phyloP scores from a whole-genome alignment of 805 yeast genomes.

The Candida taoyuanica region DNA sequence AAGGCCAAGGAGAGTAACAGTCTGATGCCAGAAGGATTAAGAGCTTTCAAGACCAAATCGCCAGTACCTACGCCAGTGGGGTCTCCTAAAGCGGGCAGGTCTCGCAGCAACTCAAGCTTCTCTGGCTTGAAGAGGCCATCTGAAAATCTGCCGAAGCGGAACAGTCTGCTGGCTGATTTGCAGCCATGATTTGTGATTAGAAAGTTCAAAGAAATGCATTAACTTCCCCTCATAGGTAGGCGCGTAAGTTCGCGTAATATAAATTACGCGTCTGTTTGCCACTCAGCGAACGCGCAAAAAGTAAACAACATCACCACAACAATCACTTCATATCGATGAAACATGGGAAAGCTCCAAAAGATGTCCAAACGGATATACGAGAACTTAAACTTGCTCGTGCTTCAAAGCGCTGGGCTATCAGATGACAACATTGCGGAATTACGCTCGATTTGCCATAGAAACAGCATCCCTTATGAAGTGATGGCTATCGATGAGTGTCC shows the following conservation, averaged over 20 bases:
- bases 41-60: constrained; percentile 23
- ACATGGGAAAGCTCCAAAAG: too few relatives aligned
- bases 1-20: background rate
- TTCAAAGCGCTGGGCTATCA: constrained; percentile 17
- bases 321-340: too few relatives aligned
- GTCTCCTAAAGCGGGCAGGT: constrained; percentile 19
- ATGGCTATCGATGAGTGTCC: constrained; percentile 19
- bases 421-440: constrained; percentile 16
- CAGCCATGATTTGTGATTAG: background rate
- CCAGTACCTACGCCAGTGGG: constrained; percentile 19
- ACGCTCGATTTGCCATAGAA: constrained; percentile 18
- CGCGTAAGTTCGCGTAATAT: too few relatives aligned
- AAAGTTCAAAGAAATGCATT: background rate
- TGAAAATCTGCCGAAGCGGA: constrained; percentile 18
- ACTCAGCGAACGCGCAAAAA: background rate
- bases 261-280: constrained; percentile 1
- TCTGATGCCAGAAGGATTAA: constrained; percentile 18
- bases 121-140: constrained; percentile 16
- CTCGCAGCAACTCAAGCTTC: constrained; percentile 15
- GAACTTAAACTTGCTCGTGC: constrained; percentile 20
- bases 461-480: constrained; percentile 26
- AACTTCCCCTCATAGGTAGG: too few relatives aligned
- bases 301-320: too few relatives aligned
- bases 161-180: constrained; percentile 10
- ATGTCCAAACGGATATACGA: constrained; percentile 20